phyloP scores from a whole-genome alignment of 768 basidiomycete genomes.

The Pleurotus salmoneostramineus region DNA sequence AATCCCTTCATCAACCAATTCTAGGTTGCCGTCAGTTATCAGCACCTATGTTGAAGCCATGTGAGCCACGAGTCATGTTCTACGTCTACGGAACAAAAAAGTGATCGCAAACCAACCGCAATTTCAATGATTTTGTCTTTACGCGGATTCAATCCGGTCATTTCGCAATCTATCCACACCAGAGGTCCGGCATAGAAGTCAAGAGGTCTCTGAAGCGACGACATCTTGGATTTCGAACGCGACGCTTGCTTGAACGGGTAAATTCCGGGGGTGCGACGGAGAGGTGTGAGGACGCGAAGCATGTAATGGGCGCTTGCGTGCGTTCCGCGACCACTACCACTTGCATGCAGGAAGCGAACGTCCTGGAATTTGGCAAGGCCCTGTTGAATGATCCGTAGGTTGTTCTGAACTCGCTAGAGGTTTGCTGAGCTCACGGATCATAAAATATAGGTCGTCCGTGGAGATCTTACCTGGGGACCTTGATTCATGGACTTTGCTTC shows the following conservation, averaged over 20 bases:
- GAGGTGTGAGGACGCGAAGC: slow-evolving; percentile 4
- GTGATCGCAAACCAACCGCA: slow-evolving; percentile 40
- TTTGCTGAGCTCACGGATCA: too few species aligned
- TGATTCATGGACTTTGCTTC: slow-evolving; percentile 35
- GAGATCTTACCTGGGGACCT: slow-evolving; percentile 62
- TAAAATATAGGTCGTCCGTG: slow-evolving; percentile 28
- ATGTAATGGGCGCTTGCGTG: not conserved
- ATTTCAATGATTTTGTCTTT: slow-evolving; percentile 79
- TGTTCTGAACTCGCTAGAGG: not conserved
- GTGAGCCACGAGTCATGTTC: too few species aligned
- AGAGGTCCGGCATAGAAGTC: slow-evolving; percentile 58
- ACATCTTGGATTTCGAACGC: slow-evolving; percentile 3
- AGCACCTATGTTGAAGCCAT: slow-evolving; percentile 49
- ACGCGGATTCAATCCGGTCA: slow-evolving; percentile 70
- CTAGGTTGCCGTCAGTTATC: slow-evolving; percentile 82
- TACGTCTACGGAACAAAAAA: not conserved
- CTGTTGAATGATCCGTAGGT: not conserved
- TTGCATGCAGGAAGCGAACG: not conserved
- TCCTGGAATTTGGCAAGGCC: not conserved
- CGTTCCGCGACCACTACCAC: not conserved
- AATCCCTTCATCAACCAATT: slow-evolving; percentile 78
- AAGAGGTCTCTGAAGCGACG: slow-evolving; percentile 24
- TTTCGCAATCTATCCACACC: slow-evolving; percentile 87
- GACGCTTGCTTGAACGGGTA: not conserved
- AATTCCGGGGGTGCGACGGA: not conserved